These are phyloP conservation scores for Lactifluus piperatus DNA, from an alignment of 768 basidiomycete genomes.

Conservation along the genomic window DNA sequence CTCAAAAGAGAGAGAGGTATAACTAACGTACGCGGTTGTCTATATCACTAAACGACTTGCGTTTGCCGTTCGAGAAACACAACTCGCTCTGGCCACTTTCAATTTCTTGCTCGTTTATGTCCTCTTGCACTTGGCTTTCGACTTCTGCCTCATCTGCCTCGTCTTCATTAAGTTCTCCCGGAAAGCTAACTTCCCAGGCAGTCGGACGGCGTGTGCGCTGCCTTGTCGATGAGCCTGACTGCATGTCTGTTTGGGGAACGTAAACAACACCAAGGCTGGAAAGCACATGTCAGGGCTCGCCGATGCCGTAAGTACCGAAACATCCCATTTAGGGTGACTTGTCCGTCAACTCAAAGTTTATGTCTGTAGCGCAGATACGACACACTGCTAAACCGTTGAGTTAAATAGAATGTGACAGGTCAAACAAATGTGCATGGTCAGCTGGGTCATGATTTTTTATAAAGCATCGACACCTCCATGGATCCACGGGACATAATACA, in stretches of 20 bases:
- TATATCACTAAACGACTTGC: not conserved
- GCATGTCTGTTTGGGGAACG: not conserved
- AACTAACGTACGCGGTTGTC: not conserved
- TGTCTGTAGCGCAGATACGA: no score
- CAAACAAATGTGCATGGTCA: no score
- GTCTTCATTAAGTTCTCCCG: slow-evolving; percentile 29
- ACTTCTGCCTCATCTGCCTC: not conserved
- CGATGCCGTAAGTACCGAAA: no score
- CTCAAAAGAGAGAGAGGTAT: not conserved
- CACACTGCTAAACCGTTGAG: no score
- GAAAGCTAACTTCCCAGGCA: slow-evolving; percentile 49
- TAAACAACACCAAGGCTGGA: no score
- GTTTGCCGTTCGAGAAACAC: not conserved
- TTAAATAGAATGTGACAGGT: no score
- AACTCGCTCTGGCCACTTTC: not conserved
- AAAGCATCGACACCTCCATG: no score
- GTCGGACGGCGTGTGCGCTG: slow-evolving; percentile 27
- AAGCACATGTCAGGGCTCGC: no score
- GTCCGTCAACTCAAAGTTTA: no score
- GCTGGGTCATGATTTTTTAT: no score
- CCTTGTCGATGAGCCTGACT: not conserved
- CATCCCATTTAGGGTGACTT: no score
- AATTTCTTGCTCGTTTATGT: not conserved
- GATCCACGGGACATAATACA: no score
- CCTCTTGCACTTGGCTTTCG: not conserved